Evolutionary conservation across 208 protist species (phyloP).

Genomic region (Willaertia magna): DNA sequence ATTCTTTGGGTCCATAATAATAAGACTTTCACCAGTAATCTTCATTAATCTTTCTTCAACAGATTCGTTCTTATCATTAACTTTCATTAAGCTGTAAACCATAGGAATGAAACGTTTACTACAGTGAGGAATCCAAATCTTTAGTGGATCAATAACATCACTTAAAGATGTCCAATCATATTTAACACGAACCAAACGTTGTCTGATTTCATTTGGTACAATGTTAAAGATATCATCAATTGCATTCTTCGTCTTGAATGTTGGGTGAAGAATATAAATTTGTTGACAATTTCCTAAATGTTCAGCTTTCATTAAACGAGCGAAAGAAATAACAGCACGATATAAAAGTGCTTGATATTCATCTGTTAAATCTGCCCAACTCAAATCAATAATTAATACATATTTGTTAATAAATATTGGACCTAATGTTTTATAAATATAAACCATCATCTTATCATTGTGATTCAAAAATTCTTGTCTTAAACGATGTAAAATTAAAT

Average conservation of each 20-base stretch:
- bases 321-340: constrained; percentile 2
- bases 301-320: neutral
- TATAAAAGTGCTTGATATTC: neutral
- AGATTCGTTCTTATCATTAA: neutral
- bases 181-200: neutral
- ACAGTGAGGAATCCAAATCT: constrained; percentile 13
- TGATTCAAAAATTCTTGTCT: neutral
- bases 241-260: constrained; percentile 1
- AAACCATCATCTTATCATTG: constrained; percentile 1
- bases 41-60: neutral
- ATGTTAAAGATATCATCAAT: constrained; percentile 9
- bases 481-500: constrained; percentile 3
- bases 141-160: neutral
- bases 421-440: constrained; percentile 3
- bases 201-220: neutral
- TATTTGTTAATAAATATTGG: neutral
- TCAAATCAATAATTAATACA: constrained; percentile 1
- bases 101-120: constrained; percentile 5
- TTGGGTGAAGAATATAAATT: constrained; percentile 10
- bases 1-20: neutral
- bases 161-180: constrained; percentile 6
- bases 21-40: neutral
- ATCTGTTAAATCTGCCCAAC: constrained; percentile 3
- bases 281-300: neutral
- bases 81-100: neutral